Evolutionary conservation across 208 protist genomes (phyloP).

Genomic region (Crithidia fasciculata): DNA sequence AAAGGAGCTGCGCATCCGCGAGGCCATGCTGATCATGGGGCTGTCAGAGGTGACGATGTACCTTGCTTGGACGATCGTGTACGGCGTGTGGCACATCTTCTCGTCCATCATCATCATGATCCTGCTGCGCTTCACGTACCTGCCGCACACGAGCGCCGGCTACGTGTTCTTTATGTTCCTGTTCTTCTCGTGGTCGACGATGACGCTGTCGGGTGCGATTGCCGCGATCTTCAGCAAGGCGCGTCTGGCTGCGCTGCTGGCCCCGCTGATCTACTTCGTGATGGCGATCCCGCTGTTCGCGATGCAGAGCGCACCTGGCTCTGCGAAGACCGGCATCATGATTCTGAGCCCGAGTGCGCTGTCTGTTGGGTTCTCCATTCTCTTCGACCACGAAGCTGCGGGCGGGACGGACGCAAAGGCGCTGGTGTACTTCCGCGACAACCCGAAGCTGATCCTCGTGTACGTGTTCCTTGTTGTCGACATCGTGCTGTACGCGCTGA

Average conservation of each 20-base stretch:
- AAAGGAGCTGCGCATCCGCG: conserved; percentile 80
- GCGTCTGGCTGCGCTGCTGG: conserved; percentile 57
- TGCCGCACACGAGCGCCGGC: conserved; percentile 33
- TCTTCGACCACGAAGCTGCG: conserved; percentile 32
- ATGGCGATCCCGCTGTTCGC: conserved; percentile 46
- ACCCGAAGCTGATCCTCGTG: conserved; percentile 38
- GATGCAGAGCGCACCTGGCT: conserved; percentile 23
- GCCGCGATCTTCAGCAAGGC: conserved; percentile 76
- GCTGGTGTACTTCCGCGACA: conserved; percentile 26
- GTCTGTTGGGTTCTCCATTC: conserved; percentile 12
- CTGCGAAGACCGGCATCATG: conserved; percentile 21
- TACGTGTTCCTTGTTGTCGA: conserved; percentile 36
- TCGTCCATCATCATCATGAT: conserved; percentile 53
- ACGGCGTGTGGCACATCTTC: conserved; percentile 44
- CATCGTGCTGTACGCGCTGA: conserved; percentile 61
- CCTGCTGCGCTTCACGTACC: conserved; percentile 52
- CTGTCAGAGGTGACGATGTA: conserved; percentile 58
- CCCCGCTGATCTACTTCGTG: conserved; percentile 78
- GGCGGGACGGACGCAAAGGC: conserved; percentile 28
- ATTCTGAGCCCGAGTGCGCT: conserved; percentile 51
- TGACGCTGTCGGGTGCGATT: conserved; percentile 45
- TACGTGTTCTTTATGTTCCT: conserved; percentile 62
- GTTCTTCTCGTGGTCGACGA: conserved; percentile 47
- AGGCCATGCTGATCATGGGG: conserved; percentile 87
- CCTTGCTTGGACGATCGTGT: conserved; percentile 54